phyloP scores from a whole-genome alignment of 805 yeast species.

The Candida vartiovaarae region DNA sequence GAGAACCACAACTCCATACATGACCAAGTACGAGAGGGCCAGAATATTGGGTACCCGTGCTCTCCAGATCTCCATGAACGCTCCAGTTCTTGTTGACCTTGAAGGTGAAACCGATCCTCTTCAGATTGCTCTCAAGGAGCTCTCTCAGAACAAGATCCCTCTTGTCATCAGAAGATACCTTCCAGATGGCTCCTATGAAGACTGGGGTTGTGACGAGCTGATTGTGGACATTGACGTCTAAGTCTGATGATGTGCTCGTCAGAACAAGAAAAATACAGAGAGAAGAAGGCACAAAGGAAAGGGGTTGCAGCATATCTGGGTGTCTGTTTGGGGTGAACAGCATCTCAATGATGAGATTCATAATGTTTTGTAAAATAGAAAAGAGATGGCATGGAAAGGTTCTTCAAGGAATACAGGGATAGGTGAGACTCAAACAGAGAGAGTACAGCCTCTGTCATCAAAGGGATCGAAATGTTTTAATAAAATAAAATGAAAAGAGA shows the following conservation, averaged over 20 bases:
- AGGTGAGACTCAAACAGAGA: no score
- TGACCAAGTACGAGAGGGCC: conserved; percentile 98
- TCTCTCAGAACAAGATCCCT: conserved; percentile 91
- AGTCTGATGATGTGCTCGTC: conserved; percentile 20
- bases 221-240: conserved; percentile 60
- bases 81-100: conserved; percentile 94
- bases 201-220: conserved; percentile 98
- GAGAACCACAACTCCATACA: conserved; percentile 94
- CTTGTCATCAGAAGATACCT: conserved; percentile 90
- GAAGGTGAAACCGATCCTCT: conserved; percentile 99
- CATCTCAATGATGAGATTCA: no score
- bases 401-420: no score
- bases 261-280: background rate
- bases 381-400: background rate
- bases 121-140: conserved; percentile 95
- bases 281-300: background rate
- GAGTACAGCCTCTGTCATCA: no score
- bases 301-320: background rate
- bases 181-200: conserved; percentile 96
- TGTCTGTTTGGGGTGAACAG: no score
- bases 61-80: conserved; percentile 93
- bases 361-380: background rate
- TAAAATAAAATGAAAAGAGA: background rate
- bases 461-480: background rate
- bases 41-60: conserved; percentile 97